Conservation (phyloP, 192 early-diverging fungal genomes). For the Chytriomyces hyalinus region DNA sequence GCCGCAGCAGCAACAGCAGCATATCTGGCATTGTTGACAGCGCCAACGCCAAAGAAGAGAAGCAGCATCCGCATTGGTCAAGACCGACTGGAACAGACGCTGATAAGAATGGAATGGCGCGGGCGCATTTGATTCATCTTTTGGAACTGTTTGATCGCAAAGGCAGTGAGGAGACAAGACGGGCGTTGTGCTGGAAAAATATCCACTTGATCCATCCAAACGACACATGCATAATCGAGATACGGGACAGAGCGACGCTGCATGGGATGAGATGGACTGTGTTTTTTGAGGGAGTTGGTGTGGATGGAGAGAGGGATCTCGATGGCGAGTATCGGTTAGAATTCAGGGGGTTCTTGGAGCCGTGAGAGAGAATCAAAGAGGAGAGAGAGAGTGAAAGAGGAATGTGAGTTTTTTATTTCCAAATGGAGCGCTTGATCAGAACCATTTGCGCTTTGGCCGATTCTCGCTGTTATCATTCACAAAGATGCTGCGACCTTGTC, state of each 20-base stretch:
- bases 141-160: slow-evolving; percentile 2
- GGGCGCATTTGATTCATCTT: slow-evolving; percentile 3
- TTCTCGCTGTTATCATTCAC: neutral
- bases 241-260: neutral
- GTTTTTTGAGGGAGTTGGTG: slow-evolving; percentile 5
- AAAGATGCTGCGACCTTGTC: neutral
- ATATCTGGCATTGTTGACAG: neutral
- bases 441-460: neutral
- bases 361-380: neutral
- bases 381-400: neutral
- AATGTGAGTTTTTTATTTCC: neutral
- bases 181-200: slow-evolving; percentile 25
- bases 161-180: neutral
- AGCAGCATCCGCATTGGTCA: slow-evolving; percentile 22
- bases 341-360: slow-evolving; percentile 31
- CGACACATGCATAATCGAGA: slow-evolving; percentile 25
- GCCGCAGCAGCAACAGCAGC: neutral
- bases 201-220: slow-evolving; percentile 31
- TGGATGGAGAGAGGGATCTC: slow-evolving; percentile 1
- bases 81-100: slow-evolving; percentile 19
- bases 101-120: slow-evolving; percentile 18
- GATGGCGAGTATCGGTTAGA: slow-evolving; percentile 13
- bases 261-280: slow-evolving; percentile 35
- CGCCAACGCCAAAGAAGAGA: slow-evolving; percentile 2
- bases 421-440: neutral